These are phyloP conservation scores for Pseudoperonospora humuli DNA, from an alignment of 352 stramenopile genomes.

Conservation along the genomic window DNA sequence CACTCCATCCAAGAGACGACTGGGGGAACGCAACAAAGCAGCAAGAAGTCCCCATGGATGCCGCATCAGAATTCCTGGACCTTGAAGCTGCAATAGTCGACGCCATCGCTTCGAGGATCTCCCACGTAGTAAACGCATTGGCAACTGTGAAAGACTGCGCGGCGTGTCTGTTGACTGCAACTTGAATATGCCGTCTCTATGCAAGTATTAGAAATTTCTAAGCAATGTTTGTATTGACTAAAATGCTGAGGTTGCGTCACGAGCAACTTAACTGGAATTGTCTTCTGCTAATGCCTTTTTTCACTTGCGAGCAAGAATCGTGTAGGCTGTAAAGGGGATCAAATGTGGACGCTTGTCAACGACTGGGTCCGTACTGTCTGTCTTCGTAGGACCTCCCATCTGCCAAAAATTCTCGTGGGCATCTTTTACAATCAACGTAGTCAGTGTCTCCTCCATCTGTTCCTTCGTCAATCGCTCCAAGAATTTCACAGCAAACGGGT, in stretches of 20 bases:
- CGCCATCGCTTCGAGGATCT: constrained; percentile 7
- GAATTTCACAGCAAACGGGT: constrained; percentile 23
- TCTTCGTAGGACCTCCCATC: background rate
- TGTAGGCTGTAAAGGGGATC: constrained; percentile 22
- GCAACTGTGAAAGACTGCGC: no score
- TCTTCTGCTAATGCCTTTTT: no score
- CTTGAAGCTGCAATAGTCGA: constrained; percentile 22
- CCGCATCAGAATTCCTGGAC: constrained; percentile 12
- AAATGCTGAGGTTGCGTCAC: no score
- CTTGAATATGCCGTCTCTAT: no score
- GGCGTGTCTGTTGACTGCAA: no score
- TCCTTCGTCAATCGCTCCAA: constrained; percentile 21
- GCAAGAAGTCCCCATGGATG: constrained; percentile 61
- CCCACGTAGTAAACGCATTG: constrained; percentile 6
- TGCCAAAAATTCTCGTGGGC: constrained; percentile 16
- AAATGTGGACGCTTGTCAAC: constrained; percentile 13
- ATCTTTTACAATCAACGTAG: constrained; percentile 16
- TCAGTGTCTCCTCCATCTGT: constrained; percentile 13
- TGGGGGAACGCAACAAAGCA: constrained; percentile 46
- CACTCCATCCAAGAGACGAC: constrained; percentile 45
- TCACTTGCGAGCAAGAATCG: constrained; percentile 26
- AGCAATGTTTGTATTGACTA: no score
- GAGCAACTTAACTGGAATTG: no score
- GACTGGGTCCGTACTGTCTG: constrained; percentile 4
- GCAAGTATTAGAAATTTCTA: no score